Evolutionary conservation across 371 early-diverging fungal species (phyloP).

Genomic region (Saksenaea oblongispora): DNA sequence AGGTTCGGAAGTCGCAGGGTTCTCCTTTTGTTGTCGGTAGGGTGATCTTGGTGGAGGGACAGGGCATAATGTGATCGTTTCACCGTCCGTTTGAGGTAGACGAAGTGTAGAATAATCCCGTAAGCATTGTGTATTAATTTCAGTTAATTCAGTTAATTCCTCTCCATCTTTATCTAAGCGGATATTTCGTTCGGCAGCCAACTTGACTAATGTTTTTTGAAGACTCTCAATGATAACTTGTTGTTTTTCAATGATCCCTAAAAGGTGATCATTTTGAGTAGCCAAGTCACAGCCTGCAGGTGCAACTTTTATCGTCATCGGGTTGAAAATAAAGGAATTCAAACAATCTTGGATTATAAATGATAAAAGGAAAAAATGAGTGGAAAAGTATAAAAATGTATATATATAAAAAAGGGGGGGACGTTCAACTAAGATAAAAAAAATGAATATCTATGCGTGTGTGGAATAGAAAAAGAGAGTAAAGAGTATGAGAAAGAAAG

Average conservation of each 20-base stretch:
- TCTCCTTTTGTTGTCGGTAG: conserved; percentile 26
- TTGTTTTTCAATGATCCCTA: conserved; percentile 86
- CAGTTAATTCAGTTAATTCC: neutral
- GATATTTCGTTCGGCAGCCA: conserved; percentile 48
- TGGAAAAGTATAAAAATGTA: too few relatives aligned
- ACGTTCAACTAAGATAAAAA: too few relatives aligned
- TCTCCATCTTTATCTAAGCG: conserved; percentile 21
- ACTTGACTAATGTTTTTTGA: conserved; percentile 44
- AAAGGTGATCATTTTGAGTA: conserved; percentile 76
- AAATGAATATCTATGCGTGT: neutral
- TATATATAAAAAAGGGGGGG: too few relatives aligned
- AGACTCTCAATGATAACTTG: conserved; percentile 71
- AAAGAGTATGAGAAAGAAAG: conserved; percentile 10
- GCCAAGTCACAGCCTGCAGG: conserved; percentile 9
- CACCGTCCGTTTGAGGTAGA: neutral
- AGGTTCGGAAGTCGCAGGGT: neutral
- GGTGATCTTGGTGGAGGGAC: conserved; percentile 49
- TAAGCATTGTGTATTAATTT: neutral
- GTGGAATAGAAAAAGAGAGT: neutral
- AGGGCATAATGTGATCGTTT: conserved; percentile 15
- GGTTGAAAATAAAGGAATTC: neutral
- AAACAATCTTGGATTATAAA: neutral
- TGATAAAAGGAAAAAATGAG: neutral
- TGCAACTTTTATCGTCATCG: conserved; percentile 15
- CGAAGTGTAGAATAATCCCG: neutral